A percentile compares a stretch with the other conserved stretches of the same genome.
These are phyloP conservation scores for Zanthoxylum bungeanum DNA, from an alignment of 345 rosid genomes.

Conservation along the genomic window DNA sequence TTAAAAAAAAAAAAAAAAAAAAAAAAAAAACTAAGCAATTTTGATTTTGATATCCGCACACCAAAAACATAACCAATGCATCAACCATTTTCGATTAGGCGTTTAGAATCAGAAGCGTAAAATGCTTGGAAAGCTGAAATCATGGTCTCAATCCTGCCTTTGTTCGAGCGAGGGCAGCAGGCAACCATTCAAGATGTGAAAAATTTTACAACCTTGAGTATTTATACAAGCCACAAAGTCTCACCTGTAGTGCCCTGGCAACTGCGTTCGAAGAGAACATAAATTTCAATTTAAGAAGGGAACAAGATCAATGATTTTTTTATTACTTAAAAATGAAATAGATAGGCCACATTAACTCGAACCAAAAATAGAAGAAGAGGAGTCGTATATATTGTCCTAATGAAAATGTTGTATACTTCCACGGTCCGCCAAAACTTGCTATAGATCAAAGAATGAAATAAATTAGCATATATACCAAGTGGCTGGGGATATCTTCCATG, in stretches of 20 bases:
- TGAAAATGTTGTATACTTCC: too few species aligned
- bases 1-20: too few species aligned
- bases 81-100: background rate
- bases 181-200: background rate
- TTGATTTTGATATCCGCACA: too few species aligned
- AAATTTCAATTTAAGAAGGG: background rate
- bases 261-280: too few species aligned
- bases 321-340: background rate
- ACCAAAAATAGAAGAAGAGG: background rate
- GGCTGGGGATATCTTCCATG: background rate
- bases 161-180: background rate
- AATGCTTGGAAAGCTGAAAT: background rate
- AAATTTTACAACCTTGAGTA: too few species aligned
- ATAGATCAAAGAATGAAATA: slow-evolving; percentile 1
- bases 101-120: background rate
- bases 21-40: too few species aligned
- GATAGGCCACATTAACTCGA: background rate
- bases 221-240: too few species aligned
- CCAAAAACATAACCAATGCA: background rate
- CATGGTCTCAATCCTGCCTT: background rate
- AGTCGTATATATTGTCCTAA: too few species aligned
- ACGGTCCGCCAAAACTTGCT: too few species aligned
- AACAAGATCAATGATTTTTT: background rate
- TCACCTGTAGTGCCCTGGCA: too few species aligned
- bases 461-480: background rate